These are phyloP conservation scores for Mycena crocata DNA, from an alignment of 768 basidiomycete species.

Conservation along the genomic window DNA sequence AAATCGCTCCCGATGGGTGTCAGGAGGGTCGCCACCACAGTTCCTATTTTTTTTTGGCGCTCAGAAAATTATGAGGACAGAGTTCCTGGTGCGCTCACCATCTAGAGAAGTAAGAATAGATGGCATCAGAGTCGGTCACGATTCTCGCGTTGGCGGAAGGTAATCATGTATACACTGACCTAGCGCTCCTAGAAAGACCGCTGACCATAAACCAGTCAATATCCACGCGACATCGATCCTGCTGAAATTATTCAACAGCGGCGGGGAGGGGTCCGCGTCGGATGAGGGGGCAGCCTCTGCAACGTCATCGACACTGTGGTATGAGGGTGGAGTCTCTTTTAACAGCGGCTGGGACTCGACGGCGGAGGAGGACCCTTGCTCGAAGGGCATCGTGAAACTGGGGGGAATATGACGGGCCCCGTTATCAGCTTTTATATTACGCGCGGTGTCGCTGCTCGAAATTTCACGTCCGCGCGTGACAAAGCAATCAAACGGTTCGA, in stretches of 20 bases:
- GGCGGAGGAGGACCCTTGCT: slow-evolving; percentile 53
- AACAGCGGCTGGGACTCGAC: slow-evolving; percentile 71
- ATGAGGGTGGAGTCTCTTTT: slow-evolving; percentile 59
- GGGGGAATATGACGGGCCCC: slow-evolving; percentile 37
- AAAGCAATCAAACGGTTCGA: slow-evolving; percentile 44
- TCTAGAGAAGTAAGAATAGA: slow-evolving; percentile 25
- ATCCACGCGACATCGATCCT: slow-evolving; percentile 74
- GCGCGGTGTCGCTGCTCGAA: slow-evolving; percentile 33
- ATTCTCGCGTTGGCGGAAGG: slow-evolving; percentile 1
- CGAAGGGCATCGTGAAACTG: slow-evolving; percentile 53
- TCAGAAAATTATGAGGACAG: slow-evolving; percentile 25
- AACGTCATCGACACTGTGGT: slow-evolving; percentile 57
- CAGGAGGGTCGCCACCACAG: slow-evolving; percentile 87
- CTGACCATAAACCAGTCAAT: slow-evolving; percentile 83
- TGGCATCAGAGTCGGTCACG: slow-evolving; percentile 29
- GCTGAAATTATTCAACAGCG: slow-evolving; percentile 58
- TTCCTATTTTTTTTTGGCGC: slow-evolving; percentile 59
- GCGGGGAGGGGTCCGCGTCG: slow-evolving; percentile 43
- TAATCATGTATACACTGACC: slow-evolving; percentile 58
- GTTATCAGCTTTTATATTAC: slow-evolving; percentile 33
- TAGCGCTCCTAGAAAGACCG: slow-evolving; percentile 85
- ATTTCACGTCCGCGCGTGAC: slow-evolving; percentile 49
- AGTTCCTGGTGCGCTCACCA: slow-evolving; percentile 24
- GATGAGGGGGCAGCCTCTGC: slow-evolving; percentile 44
- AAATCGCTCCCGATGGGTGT: slow-evolving; percentile 90